Base-by-base conservation (phyloP, 2,329 filamentous ascomycete genomes). In the Botryotinia globosa region DNA sequence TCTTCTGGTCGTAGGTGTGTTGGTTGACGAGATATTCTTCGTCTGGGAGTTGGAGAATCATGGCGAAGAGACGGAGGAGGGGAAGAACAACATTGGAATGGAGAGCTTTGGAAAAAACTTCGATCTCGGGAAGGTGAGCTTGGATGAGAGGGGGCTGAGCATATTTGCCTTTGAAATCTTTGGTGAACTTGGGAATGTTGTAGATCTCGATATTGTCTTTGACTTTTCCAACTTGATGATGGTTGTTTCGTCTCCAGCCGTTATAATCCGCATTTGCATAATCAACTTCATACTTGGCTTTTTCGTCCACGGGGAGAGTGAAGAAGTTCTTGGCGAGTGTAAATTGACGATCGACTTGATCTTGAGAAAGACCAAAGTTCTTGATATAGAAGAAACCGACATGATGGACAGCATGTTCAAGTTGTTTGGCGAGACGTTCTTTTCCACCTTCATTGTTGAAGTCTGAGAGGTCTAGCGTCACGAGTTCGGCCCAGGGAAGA, bases 331-430 rank as follows among this genome's bases (percentile, higher is more conserved):
- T 87, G 1, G 85, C 88, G 3, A 91, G 84, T 20, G 88, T 87
- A 74, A 90, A 91, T 75, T 91, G 88, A 9, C 83, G 82, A 75
- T 90, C 85, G 2, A 91, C 84, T 77, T 89, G 83, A 64, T 89
- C 87, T 78, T 90, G 87, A 0, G 81, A 82, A n/a, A 91, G 83
- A 45, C 88, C 88, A 74, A 87, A 90, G 80, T 90, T 89, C 73
- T 85, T 86, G 32, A 90, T 85, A 74, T 90, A 90, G 81, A 90
- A 91, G 81, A 90, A 88, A 0, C 88, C 87, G 75, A 84, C 81
- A 69, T 84, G 77, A 51, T 82, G 81, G 0, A 86, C 84, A 5
- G 87, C 87, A 75, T 88, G 84, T 29, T 85, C 82, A 3, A 88
- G 82, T 74, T 87, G 85, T 65, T 84, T 83, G 1, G 86, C 85